Evolutionary conservation across 2,329 filamentous ascomycete genomes (phyloP).

Genomic region (Xylariaceae sp.): DNA sequence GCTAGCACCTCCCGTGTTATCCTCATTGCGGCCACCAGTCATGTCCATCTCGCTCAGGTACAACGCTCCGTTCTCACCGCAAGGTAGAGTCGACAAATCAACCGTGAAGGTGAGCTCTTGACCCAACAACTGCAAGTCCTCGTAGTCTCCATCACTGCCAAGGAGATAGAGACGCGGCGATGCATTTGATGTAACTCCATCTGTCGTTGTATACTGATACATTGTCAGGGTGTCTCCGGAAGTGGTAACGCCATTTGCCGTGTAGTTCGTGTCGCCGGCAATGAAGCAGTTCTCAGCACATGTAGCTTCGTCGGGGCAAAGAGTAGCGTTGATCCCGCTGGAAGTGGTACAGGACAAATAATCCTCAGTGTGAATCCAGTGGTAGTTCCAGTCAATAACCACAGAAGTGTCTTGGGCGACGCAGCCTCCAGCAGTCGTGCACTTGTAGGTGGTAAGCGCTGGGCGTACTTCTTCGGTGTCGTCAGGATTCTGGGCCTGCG

Average conservation of each 20-base stretch:
- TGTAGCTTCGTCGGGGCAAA: slow-evolving; percentile 43
- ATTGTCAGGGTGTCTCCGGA: slow-evolving; percentile 24
- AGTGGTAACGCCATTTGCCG: slow-evolving; percentile 27
- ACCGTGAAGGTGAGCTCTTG: slow-evolving; percentile 65
- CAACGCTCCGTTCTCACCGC: slow-evolving; percentile 64
- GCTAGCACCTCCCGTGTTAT: slow-evolving; percentile 55
- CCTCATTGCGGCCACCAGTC: slow-evolving; percentile 54
- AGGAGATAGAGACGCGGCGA: slow-evolving; percentile 50
- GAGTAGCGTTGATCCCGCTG: slow-evolving; percentile 36
- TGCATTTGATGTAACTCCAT: slow-evolving; percentile 24
- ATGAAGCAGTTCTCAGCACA: slow-evolving; percentile 52
- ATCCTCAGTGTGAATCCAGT: slow-evolving; percentile 29
- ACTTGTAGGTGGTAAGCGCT: slow-evolving; percentile 48
- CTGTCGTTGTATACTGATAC: slow-evolving; percentile 31
- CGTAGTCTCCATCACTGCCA: slow-evolving; percentile 49
- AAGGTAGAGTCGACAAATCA: slow-evolving; percentile 61
- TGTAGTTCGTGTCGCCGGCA: slow-evolving; percentile 46
- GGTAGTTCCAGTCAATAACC: slow-evolving; percentile 47
- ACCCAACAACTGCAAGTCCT: slow-evolving; percentile 48
- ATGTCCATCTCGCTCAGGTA: slow-evolving; percentile 63
- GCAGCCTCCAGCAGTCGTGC: slow-evolving; percentile 48
- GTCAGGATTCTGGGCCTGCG: slow-evolving; percentile 17
- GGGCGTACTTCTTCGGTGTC: slow-evolving; percentile 37
- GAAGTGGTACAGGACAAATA: slow-evolving; percentile 22
- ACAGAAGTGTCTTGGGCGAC: slow-evolving; percentile 45